Percentiles rank a stretch among this genome's conserved stretches.
Conservation (phyloP, 2,329 filamentous ascomycete species). For the Stemphylium vesicarium region DNA sequence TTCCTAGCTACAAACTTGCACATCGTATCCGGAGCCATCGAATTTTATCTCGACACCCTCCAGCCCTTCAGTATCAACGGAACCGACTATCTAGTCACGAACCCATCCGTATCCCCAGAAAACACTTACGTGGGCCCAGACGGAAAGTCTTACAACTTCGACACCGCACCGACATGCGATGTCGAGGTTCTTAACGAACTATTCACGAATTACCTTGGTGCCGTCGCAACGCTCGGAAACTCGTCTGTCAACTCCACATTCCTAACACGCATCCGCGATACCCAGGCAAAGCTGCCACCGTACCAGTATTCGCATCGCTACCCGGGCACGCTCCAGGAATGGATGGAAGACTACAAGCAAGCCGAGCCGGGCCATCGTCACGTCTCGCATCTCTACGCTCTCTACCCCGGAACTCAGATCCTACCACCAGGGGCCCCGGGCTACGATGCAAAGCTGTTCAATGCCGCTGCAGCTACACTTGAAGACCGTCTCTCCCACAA, state of each 20-base stretch:
- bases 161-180: conserved; percentile 53
- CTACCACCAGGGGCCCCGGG: conserved; percentile 40
- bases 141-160: conserved; percentile 18
- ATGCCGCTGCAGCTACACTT: conserved; percentile 41
- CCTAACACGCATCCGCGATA: not conserved
- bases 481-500: conserved; percentile 32
- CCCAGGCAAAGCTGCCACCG: conserved; percentile 15
- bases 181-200: conserved; percentile 53
- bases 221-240: not conserved
- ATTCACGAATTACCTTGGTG: conserved; percentile 41
- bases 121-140: conserved; percentile 46
- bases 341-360: conserved; percentile 44
- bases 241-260: conserved; percentile 1
- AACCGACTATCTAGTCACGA: conserved; percentile 36
- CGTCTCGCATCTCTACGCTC: conserved; percentile 58
- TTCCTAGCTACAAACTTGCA: conserved; percentile 20
- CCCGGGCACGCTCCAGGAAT: conserved; percentile 38
- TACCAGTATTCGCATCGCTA: conserved; percentile 31
- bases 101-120: conserved; percentile 50
- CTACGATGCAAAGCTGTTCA: conserved; percentile 29
- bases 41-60: conserved; percentile 6
- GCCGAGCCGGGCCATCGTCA: conserved; percentile 59
- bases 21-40: not conserved
- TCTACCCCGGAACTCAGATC: conserved; percentile 56
- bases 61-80: conserved; percentile 6